These are phyloP conservation scores for Didymella pomorum DNA, from an alignment of 2,329 filamentous ascomycete species.

Conservation along the genomic window DNA sequence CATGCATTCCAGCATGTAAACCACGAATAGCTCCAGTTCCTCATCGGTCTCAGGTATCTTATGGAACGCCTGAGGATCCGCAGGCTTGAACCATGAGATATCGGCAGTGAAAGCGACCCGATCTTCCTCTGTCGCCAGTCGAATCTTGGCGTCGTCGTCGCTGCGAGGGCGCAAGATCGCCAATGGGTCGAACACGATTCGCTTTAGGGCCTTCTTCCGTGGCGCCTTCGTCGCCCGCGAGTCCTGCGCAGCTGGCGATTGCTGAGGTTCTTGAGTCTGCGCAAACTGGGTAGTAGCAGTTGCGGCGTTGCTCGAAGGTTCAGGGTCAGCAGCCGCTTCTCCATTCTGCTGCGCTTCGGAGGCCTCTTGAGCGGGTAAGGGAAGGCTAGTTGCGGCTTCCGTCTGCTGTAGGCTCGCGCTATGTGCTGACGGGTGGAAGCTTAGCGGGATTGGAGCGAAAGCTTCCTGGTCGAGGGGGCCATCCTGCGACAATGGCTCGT, in stretches of 20 bases:
- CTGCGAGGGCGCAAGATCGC: not conserved
- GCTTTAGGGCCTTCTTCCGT: not conserved
- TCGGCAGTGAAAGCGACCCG: not conserved
- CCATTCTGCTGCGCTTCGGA: not conserved
- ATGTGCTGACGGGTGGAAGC: not conserved
- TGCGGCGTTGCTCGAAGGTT: not conserved
- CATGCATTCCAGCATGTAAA: not conserved
- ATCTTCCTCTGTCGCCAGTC: not conserved
- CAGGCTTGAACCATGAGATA: not conserved
- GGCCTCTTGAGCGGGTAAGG: not conserved
- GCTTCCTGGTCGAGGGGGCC: not conserved
- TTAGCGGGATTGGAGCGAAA: not conserved
- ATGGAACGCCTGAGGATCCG: not conserved
- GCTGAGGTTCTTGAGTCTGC: not conserved
- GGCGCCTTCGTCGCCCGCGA: not conserved
- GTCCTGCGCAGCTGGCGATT: not conserved
- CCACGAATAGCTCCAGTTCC: not conserved
- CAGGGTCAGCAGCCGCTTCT: not conserved
- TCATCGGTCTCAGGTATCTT: not conserved
- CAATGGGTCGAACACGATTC: not conserved
- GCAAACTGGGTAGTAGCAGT: not conserved
- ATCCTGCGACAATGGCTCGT: not conserved
- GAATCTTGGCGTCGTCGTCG: not conserved
- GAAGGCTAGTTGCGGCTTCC: not conserved
- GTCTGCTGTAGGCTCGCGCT: not conserved